Base-by-base conservation (phyloP, 176 grass and related monocot species). In the Bromus sterilis region DNA sequence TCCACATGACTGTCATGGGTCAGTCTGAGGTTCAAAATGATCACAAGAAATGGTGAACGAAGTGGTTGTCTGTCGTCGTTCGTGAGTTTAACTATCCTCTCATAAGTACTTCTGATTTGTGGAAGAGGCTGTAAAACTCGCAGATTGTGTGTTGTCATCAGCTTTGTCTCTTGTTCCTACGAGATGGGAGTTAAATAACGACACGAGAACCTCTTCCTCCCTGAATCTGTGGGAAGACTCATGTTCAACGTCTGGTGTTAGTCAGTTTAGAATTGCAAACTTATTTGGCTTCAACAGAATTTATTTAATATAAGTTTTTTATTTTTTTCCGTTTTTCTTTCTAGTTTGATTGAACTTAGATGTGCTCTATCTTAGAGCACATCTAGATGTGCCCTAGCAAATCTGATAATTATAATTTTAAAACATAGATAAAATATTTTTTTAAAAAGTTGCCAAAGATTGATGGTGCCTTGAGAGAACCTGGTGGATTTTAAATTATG, bases 161-260 rank as follows among this genome's bases (percentile, higher is more conserved):
- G 87, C 87, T 92, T 84, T 32, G 66, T 87, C 87, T 92, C 65
- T 63, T 24, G 15, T 24, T 56, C 2, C 66, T 2, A 21, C 78
- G 76, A 43, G 84, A 84, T 87, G 41, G 76, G 80, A 84, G 91
- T 89, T 87, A 89, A 93, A 89, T 87, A 73, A 93, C 87, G 75
- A 43, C 91, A 89, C 66, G 49, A 93, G 2, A 89, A 87, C 56
- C 3, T 8, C 6, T 51, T 48, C 15, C 16, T 0, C 0, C 15
- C 1, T 16, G 44, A 49, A 20, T 2, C 46, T 49, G 46, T 49
- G 5, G 6, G n/a, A n/a, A n/a, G n/a, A 49, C 16, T 18, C 20
- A 21, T 53, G 18, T 53, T 46, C 14, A 46, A 16, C 1, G 14
- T 46, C 4, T 46, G 13, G 14, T 46, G 43, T 15, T 46, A 46